Conservation (phyloP, 805 yeast genomes). For the Myxozyma sirexii region DNA sequence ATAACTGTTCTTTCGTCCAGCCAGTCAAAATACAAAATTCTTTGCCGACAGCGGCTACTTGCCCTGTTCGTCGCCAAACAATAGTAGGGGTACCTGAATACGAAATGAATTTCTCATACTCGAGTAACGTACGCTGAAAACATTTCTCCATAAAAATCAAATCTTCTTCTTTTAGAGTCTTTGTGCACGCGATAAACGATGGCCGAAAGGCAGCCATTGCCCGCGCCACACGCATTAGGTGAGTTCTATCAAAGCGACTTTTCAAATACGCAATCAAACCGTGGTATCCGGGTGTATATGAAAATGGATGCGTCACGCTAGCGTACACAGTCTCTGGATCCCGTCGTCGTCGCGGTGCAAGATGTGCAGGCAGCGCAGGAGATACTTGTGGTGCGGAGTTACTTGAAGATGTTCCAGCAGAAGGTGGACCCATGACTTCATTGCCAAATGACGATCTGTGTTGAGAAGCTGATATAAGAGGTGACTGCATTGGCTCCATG, state of each 20-base stretch:
- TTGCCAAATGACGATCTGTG: conserved; percentile 1
- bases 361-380: neutral
- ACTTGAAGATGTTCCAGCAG: neutral
- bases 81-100: conserved; percentile 92
- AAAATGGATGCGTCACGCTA: conserved; percentile 71
- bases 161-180: conserved; percentile 85
- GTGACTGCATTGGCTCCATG: neutral
- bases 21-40: conserved; percentile 91
- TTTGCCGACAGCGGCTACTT: conserved; percentile 91
- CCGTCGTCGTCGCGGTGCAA: conserved; percentile 23
- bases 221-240: conserved; percentile 79
- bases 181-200: conserved; percentile 88
- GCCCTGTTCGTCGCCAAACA: conserved; percentile 95
- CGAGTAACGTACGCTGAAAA: conserved; percentile 86
- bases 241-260: conserved; percentile 66
- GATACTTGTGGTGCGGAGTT: conserved; percentile 3
- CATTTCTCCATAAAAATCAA: conserved; percentile 94
- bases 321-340: conserved; percentile 55
- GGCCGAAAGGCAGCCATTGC: conserved; percentile 91
- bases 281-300: conserved; percentile 91
- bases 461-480: neutral
- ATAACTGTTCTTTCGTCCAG: conserved; percentile 73
- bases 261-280: conserved; percentile 72
- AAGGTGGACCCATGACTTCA: conserved; percentile 10
- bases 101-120: conserved; percentile 81